phyloP scores from a whole-genome alignment of 345 rosid genomes.

The Viola odorata region DNA sequence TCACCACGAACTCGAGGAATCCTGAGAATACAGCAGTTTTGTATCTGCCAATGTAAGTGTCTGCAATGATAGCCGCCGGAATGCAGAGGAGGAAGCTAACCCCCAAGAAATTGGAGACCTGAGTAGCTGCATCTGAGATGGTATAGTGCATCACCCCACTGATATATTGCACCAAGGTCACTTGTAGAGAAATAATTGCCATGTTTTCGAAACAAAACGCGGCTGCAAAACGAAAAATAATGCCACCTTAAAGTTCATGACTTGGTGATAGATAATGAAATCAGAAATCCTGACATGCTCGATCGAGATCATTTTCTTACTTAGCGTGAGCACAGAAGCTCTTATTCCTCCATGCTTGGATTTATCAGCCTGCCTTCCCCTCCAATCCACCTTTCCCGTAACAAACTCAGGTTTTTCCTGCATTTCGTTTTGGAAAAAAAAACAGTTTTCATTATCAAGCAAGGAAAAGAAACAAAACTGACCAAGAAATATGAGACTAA shows the following conservation, averaged over 20 bases:
- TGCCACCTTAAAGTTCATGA: no score
- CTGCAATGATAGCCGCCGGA: slow-evolving; percentile 40
- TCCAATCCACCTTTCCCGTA: slow-evolving; percentile 56
- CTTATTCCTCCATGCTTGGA: slow-evolving; percentile 47
- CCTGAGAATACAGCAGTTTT: slow-evolving; percentile 39
- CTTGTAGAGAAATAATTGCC: slow-evolving; percentile 39
- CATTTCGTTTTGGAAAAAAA: not conserved
- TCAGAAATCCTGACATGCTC: not conserved
- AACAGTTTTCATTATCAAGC: no score
- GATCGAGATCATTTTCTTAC: slow-evolving; percentile 12
- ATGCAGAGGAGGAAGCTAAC: slow-evolving; percentile 39
- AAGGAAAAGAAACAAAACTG: no score
- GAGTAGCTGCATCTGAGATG: slow-evolving; percentile 50
- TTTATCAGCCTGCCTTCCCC: slow-evolving; percentile 44
- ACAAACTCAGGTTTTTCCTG: slow-evolving; percentile 39
- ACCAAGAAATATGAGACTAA: no score
- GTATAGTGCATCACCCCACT: slow-evolving; percentile 40
- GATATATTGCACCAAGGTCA: slow-evolving; percentile 50
- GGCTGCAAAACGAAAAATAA: slow-evolving; percentile 22
- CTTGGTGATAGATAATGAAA: no score
- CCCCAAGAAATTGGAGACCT: slow-evolving; percentile 52
- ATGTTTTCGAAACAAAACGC: slow-evolving; percentile 36
- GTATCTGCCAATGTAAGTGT: slow-evolving; percentile 46
- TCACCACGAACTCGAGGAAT: slow-evolving; percentile 44
- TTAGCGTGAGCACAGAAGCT: slow-evolving; percentile 31